Conservation (phyloP, 176 grass and related monocot genomes). For the Bolboschoenus planiculmis region DNA sequence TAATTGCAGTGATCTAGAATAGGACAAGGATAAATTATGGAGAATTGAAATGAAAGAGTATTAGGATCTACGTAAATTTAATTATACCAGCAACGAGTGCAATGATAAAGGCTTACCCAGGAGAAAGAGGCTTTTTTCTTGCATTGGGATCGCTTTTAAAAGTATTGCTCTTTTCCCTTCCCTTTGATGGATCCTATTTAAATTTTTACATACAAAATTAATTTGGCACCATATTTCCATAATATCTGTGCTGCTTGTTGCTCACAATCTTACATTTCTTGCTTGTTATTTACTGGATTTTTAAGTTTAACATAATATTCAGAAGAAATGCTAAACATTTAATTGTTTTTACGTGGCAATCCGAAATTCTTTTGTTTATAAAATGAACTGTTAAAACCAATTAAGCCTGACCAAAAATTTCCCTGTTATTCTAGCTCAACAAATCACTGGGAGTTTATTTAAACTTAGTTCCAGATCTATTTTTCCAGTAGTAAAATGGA, state of each 20-base stretch:
- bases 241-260: background rate
- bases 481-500: background rate
- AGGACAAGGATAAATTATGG: background rate
- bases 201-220: background rate
- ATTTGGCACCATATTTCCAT: background rate
- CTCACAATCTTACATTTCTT: background rate
- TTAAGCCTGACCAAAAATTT: background rate
- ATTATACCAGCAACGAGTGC: background rate
- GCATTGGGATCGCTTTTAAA: conserved; percentile 13
- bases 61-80: background rate
- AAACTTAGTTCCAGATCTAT: background rate
- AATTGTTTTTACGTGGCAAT: background rate
- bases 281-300: background rate
- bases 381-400: background rate
- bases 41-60: background rate
- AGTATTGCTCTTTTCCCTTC: conserved; percentile 1
- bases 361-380: background rate
- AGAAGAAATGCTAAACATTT: background rate
- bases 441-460: background rate
- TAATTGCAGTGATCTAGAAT: background rate
- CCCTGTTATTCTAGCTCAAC: background rate
- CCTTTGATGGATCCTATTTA: background rate
- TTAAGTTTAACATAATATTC: background rate
- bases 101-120: conserved; percentile 3
- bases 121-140: conserved; percentile 3